Percentiles rank a stretch among this genome's conserved stretches.
phyloP scores from a whole-genome alignment of 148 eudicot genomes.

The Nepenthes mirabilis region DNA sequence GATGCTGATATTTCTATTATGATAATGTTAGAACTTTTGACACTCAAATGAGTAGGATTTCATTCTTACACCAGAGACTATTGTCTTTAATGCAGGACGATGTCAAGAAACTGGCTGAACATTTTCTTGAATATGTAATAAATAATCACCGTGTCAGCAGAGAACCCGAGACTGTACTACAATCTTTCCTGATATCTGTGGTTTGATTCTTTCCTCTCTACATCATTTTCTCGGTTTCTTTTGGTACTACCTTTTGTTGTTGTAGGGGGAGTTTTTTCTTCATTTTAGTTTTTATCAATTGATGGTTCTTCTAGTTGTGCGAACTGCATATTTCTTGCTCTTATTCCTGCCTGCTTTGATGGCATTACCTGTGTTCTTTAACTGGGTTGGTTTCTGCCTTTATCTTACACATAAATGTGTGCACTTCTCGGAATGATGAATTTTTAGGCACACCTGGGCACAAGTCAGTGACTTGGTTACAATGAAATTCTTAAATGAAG shows the following conservation, averaged over 20 bases:
- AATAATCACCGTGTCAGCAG: slow-evolving; percentile 47
- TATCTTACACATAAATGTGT: too few relatives aligned
- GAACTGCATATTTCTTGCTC: too few relatives aligned
- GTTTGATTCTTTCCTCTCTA: slow-evolving; percentile 18
- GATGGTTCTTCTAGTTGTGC: background rate
- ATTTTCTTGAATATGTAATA: slow-evolving; percentile 57
- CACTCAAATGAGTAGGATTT: background rate
- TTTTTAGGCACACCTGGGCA: too few relatives aligned
- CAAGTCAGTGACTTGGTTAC: too few relatives aligned
- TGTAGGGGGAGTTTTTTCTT: background rate
- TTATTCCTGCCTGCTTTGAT: too few relatives aligned
- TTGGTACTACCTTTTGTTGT: background rate
- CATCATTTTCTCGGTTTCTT: background rate
- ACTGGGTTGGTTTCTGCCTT: too few relatives aligned
- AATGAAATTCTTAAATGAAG: too few relatives aligned
- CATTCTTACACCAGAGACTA: too few relatives aligned
- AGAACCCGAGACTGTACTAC: slow-evolving; percentile 41
- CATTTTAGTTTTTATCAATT: background rate
- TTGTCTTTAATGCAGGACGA: slow-evolving; percentile 43
- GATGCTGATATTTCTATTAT: background rate
- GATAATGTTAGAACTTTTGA: background rate
- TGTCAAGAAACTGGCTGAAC: slow-evolving; percentile 30
- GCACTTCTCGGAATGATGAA: too few relatives aligned
- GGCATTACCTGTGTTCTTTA: too few relatives aligned
- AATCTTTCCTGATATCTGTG: slow-evolving; percentile 85